phyloP scores from a whole-genome alignment of 352 stramenopile genomes.

The Pythium brachiatum region DNA sequence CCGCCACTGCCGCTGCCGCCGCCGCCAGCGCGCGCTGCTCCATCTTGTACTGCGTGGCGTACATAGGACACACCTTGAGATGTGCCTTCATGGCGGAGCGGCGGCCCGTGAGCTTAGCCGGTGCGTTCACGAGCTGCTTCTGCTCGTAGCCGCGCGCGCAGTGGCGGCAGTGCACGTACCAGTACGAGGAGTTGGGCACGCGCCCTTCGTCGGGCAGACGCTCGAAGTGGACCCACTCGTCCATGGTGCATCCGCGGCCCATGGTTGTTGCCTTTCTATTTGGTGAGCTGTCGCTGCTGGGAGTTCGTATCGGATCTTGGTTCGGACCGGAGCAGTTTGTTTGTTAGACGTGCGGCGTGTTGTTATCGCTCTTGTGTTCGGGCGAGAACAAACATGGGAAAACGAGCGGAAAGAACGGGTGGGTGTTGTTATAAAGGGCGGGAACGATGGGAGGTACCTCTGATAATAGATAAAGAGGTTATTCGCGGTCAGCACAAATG shows the following conservation, averaged over 20 bases:
- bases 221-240: conserved; percentile 84
- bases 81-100: conserved; percentile 75
- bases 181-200: conserved; percentile 80
- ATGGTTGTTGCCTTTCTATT: conserved; percentile 30
- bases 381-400: neutral
- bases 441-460: neutral
- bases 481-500: neutral
- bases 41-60: conserved; percentile 61
- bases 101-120: conserved; percentile 59
- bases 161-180: conserved; percentile 79
- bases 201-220: conserved; percentile 57
- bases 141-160: conserved; percentile 56
- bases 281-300: neutral
- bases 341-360: neutral
- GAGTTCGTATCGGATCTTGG: conserved; percentile 22
- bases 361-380: conserved; percentile 2
- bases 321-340: conserved; percentile 1
- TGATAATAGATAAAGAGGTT: neutral
- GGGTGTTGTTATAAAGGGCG: conserved; percentile 1
- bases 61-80: conserved; percentile 70
- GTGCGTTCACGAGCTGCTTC: conserved; percentile 62
- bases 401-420: neutral
- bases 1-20: conserved; percentile 23
- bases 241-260: conserved; percentile 72
- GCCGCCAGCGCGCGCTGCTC: conserved; percentile 38